Base-by-base conservation (phyloP, 2,329 filamentous ascomycete genomes). In the Neonectria sp. region DNA sequence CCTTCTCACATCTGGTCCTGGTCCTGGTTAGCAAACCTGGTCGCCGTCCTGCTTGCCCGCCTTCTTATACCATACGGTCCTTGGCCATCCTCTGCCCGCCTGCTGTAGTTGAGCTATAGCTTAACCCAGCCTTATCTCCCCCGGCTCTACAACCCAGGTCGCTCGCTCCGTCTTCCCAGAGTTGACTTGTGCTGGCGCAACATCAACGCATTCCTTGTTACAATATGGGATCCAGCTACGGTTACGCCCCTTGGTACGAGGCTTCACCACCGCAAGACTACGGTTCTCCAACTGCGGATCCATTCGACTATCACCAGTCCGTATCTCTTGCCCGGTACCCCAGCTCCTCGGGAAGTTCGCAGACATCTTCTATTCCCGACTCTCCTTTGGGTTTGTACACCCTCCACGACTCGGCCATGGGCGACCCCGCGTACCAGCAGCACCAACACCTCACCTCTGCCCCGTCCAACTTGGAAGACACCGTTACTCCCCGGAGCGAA, bases 321-420 rank as follows among this genome's bases (percentile, higher is more conserved):
- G 68, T 76, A 40, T 73, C 76, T 27, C 68, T 80, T 40, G 69
- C 70, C 17, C 72, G 76, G 52, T 73, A 76, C 61, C 65, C 56
- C 3, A 79, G 79, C 68, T 80, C 79, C 5, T 74, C 77, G 8
- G 76, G 75, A 11, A 77, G 75, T 58, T 76, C 78, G 15, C 73
- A 72, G 55, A 58, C 68, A 25, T 74, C 74, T 4, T 76, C 73
- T 5, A 60, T 71, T 25, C 73, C 77, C n/a, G 73, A 72, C 9
- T 80, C 78, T 49, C 77, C 77, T 17, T 61, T 69, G 37, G 60
- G 63, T 53, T 71, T 70, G 55, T 74, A 73, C 55, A 43, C 63
- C 35, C 55, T 71, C 24, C 68, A 74, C 40, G 67, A 65, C 45
- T 63, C 63, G 17, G 57, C 60, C n/a, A 60, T 59, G 31, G 51